phyloP scores from a whole-genome alignment of 2,329 filamentous ascomycete genomes.

The Rhinocladiella similis region DNA sequence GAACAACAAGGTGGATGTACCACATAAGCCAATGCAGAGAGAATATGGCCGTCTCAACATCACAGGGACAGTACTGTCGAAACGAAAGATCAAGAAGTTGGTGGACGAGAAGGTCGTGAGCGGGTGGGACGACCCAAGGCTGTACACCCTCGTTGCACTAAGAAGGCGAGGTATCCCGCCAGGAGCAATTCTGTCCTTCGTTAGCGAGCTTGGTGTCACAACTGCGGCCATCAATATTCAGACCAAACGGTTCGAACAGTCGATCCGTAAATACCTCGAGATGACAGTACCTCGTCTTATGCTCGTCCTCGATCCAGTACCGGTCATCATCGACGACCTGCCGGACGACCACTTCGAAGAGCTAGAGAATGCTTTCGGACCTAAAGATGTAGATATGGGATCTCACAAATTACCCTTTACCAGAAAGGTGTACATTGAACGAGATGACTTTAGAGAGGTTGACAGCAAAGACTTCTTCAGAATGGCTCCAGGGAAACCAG shows the following conservation, averaged over 20 bases:
- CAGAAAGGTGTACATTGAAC: constrained; percentile 80
- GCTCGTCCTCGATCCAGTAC: constrained; percentile 83
- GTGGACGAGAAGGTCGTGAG: constrained; percentile 77
- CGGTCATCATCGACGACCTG: constrained; percentile 77
- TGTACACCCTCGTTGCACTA: constrained; percentile 84
- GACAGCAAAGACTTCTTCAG: constrained; percentile 76
- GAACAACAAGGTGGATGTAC: constrained; percentile 73
- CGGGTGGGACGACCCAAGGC: constrained; percentile 86
- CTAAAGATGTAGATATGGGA: constrained; percentile 66
- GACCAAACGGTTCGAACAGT: constrained; percentile 79
- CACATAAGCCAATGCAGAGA: constrained; percentile 88
- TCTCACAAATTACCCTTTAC: constrained; percentile 65
- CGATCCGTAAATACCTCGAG: constrained; percentile 82
- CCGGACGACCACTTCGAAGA: constrained; percentile 66
- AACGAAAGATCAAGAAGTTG: constrained; percentile 78
- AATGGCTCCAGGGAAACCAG: constrained; percentile 70
- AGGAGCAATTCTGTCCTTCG: constrained; percentile 82
- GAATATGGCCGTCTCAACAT: constrained; percentile 78
- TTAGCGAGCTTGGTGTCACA: constrained; percentile 88
- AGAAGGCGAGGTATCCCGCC: constrained; percentile 84
- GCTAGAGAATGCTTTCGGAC: constrained; percentile 74
- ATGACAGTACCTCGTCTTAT: constrained; percentile 83
- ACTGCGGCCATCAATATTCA: constrained; percentile 78
- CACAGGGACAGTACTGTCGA: constrained; percentile 81
- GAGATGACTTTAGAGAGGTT: constrained; percentile 72